Base-by-base conservation (phyloP, 139 green algal species). In the Picochlorum sp. region DNA sequence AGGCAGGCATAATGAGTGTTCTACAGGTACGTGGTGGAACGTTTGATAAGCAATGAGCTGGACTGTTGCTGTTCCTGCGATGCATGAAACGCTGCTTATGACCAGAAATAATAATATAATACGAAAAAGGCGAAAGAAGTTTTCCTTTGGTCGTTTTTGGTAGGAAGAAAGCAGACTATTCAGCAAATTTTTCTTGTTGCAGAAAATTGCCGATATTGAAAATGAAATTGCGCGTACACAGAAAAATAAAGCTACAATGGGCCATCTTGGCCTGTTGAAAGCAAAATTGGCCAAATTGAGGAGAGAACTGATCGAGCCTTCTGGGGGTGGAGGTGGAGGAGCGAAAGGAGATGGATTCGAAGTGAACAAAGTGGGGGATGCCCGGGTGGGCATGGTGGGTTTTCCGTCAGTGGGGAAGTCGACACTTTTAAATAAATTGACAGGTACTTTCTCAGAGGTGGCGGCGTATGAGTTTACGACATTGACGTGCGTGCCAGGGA, bases 351-450 rank as follows among this genome's bases (percentile, higher is more conserved):
- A 86, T 20, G 88, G 93, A 2, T 99, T 99, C 64, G 93, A 99
- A 64, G 93, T 99, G 22, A 93, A 86, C 50, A 98, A 98, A 56
- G 91, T 96, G 12, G 93, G 93, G 10, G 93, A 98, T 56, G 91
- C 88, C 7, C 75, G 93, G 4, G 84, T 99, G 18, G 93, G 93
- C 9, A 85, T 99, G 47, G 69, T 76, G 13, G 87, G 91, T 28
- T 98, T 98, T 65, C 91, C 91, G 2, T 98, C 91, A 2, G 93
- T 99, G 4, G 93, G 93, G 35, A 99, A 99, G 69, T 96, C 87
- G 4, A 99, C 93, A 14, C 78, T 99, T 69, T 72, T 99, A 13
- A 97, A 82, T 41, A 98, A 98, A 76, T 75, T 99, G 16, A 99
- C 93, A 0, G 93, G 93, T 16, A 97, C 90, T 2, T 94, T 93